Base-by-base conservation (phyloP, 495 filamentous ascomycete genomes). In the Hypoxylon perforatum region DNA sequence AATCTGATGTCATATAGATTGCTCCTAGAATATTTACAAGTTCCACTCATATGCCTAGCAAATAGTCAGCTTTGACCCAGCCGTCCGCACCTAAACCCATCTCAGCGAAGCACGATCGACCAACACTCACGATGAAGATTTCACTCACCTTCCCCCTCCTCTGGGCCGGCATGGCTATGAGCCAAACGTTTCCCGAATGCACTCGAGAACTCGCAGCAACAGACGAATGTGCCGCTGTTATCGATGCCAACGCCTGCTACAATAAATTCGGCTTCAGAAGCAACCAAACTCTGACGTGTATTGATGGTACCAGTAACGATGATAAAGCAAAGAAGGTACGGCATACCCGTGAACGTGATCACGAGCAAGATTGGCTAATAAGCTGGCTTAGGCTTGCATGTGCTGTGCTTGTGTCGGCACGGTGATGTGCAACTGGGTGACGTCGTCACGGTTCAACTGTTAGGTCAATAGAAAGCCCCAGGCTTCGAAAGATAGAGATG, bases 171-270 rank as follows among this genome's bases (percentile, higher is more conserved):
- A 17, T 68, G 25, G 68, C 51, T n/a, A 28, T 73, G 1, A 67
- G 69, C 25, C 79, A 80, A 33, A n/a, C 49, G 7, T 28, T 67
- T 3, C 69, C 72, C 1, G 73, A 72, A 42, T 81, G 79, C 60
- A 75, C 60, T 19, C 57, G 59, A 10, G 75, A 77, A 14, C 67
- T 81, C 9, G 68, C 73, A 0, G 59, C 64, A 0, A 76, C 73
- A 10, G 73, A 78, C 33, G 79, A 81, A 14, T 81, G 79, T 52
- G 75, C 75, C 19, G 76, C 73, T 23, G 79, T 81, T 45, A 76
- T 79, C 52, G 72, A 79, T 41, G 76, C 79, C 22, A 77, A 74
- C 45, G 79, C 79, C 19, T 81, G 79, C 65, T 81, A 81, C 60
- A 81, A 81, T 63, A 67, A 80, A 65, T 80, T 73, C 64, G 60